phyloP scores from a whole-genome alignment of 768 basidiomycete species.

The Boletus sp. region DNA sequence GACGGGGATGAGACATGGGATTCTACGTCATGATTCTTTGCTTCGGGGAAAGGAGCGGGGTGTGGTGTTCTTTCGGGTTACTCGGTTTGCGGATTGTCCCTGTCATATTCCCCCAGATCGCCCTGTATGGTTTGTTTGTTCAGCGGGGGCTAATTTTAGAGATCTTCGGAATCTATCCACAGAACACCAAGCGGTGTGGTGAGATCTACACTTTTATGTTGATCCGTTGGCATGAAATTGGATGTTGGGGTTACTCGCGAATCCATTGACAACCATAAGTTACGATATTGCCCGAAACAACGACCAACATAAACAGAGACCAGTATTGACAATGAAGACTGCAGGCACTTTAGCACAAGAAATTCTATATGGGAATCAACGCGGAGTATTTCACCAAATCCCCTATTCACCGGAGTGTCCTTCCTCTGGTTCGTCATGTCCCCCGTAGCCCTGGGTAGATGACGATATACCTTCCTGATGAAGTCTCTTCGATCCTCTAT shows the following conservation, averaged over 20 bases:
- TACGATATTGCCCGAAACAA: constrained; percentile 19
- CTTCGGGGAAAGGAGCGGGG: constrained; percentile 14
- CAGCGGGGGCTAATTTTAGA: constrained; percentile 22
- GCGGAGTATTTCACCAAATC: constrained; percentile 22
- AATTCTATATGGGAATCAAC: constrained; percentile 30
- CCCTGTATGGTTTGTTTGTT: constrained; percentile 21
- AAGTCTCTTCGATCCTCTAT: constrained; percentile 59
- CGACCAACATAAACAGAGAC: constrained; percentile 14
- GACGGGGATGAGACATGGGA: constrained; percentile 26
- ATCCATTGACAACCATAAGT: constrained; percentile 16
- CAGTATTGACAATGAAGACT: constrained; percentile 17
- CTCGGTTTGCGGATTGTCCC: constrained; percentile 14
- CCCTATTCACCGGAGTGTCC: constrained; percentile 33
- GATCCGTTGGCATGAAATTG: constrained; percentile 24
- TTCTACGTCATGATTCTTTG: constrained; percentile 7
- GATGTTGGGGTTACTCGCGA: constrained; percentile 10
- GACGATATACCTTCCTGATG: constrained; percentile 43
- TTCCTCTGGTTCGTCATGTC: constrained; percentile 33
- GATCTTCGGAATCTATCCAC: constrained; percentile 8
- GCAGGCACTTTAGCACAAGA: constrained; percentile 33
- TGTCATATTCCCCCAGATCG: constrained; percentile 19
- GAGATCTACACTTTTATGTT: constrained; percentile 31
- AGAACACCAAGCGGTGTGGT: constrained; percentile 3
- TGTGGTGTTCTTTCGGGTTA: constrained; percentile 18
- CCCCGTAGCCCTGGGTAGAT: constrained; percentile 26